Conservation (phyloP, 768 basidiomycete species). For the Pisolithus sp. region DNA sequence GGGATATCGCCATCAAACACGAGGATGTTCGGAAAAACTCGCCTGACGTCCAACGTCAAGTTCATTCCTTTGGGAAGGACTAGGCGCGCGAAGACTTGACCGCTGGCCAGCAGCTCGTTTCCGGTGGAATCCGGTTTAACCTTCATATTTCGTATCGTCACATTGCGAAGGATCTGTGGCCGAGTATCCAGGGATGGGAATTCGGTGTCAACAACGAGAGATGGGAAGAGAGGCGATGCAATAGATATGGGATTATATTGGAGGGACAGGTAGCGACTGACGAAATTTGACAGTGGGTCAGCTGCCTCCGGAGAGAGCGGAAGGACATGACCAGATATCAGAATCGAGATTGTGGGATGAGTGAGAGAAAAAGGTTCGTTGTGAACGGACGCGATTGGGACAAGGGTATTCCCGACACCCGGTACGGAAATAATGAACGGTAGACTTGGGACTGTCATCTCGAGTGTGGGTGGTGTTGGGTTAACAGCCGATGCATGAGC, state of each 20-base stretch:
- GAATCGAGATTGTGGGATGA: constrained; percentile 61
- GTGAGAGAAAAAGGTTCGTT: constrained; percentile 54
- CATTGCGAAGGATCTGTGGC: constrained; percentile 61
- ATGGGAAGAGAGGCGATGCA: constrained; percentile 48
- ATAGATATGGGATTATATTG: constrained; percentile 52
- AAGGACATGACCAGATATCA: constrained; percentile 50
- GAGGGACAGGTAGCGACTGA: constrained; percentile 59
- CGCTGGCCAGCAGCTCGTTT: constrained; percentile 55
- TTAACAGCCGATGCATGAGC: constrained; percentile 56
- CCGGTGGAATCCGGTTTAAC: constrained; percentile 41
- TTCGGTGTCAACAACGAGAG: constrained; percentile 36
- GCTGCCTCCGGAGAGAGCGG: constrained; percentile 41
- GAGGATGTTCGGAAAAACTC: constrained; percentile 68
- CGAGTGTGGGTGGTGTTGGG: constrained; percentile 45
- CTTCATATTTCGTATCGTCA: constrained; percentile 73
- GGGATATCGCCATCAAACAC: constrained; percentile 71
- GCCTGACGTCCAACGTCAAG: constrained; percentile 54
- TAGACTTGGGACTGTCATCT: constrained; percentile 47
- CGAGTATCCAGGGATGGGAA: constrained; percentile 65
- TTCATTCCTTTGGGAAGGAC: constrained; percentile 68
- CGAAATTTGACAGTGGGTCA: constrained; percentile 48
- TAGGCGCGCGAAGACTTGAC: constrained; percentile 56
- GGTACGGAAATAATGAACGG: constrained; percentile 60
- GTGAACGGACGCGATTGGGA: constrained; percentile 49
- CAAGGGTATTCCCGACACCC: constrained; percentile 11